Evolutionary conservation across 345 rosid genomes (phyloP).

Genomic region (Arabidopsis suecica): DNA sequence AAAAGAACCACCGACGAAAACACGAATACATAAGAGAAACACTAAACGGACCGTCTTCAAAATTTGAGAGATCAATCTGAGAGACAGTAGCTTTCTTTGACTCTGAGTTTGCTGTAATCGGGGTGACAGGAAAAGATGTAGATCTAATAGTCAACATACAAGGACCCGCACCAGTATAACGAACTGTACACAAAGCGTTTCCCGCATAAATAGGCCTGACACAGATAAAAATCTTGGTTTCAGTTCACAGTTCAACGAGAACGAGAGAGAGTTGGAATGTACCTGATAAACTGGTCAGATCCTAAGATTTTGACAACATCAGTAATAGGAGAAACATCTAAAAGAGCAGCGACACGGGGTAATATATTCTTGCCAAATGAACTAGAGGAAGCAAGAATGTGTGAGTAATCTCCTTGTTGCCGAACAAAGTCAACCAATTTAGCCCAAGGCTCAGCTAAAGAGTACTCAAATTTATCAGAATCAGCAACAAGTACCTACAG

Average conservation of each 20-base stretch:
- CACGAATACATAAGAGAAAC: constrained; percentile 34
- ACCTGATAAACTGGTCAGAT: constrained; percentile 79
- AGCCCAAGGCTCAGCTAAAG: constrained; percentile 94
- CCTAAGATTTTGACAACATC: constrained; percentile 77
- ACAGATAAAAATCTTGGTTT: constrained; percentile 17
- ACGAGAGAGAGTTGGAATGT: background rate
- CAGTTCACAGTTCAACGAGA: constrained; percentile 4
- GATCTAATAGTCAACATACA: constrained; percentile 84
- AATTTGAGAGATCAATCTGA: constrained; percentile 89
- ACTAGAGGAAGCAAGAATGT: constrained; percentile 72
- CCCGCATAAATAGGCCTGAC: constrained; percentile 99
- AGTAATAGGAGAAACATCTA: constrained; percentile 93
- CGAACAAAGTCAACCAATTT: constrained; percentile 77
- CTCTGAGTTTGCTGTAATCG: constrained; percentile 46
- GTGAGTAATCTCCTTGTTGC: constrained; percentile 68
- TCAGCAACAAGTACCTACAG: constrained; percentile 87
- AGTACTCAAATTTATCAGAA: constrained; percentile 69
- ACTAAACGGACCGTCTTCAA: constrained; percentile 69
- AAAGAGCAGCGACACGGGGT: constrained; percentile 92
- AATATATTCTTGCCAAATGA: constrained; percentile 91
- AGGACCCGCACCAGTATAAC: constrained; percentile 75
- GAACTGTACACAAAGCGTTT: constrained; percentile 87
- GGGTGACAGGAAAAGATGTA: constrained; percentile 71
- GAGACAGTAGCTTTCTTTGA: constrained; percentile 70
- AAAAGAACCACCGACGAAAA: background rate